Evolutionary conservation across 2,329 filamentous ascomycete genomes (phyloP).

Genomic region (Sporothrix humicola): DNA sequence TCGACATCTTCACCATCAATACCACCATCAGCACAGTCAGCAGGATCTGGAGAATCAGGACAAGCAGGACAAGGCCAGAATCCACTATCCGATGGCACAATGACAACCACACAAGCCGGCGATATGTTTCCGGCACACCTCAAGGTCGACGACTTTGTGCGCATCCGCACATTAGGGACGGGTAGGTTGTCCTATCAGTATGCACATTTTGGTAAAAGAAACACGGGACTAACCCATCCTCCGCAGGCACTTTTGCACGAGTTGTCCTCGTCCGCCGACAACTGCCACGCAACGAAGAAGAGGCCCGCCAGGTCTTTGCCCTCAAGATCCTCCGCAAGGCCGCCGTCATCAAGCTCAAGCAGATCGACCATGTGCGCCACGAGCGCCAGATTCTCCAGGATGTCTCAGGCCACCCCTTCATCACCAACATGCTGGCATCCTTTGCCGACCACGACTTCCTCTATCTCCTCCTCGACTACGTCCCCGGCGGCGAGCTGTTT

Average conservation of each 20-base stretch:
- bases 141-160: slow-evolving; percentile 66
- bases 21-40: not conserved
- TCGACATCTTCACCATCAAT: slow-evolving; percentile 16
- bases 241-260: slow-evolving; percentile 75
- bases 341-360: slow-evolving; percentile 80
- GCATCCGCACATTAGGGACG: slow-evolving; percentile 77
- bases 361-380: slow-evolving; percentile 84
- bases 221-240: not conserved
- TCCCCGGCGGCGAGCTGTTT: slow-evolving; percentile 83
- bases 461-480: slow-evolving; percentile 84
- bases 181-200: slow-evolving; percentile 52
- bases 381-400: slow-evolving; percentile 79
- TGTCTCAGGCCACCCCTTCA: slow-evolving; percentile 81
- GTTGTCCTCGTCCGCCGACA: slow-evolving; percentile 77
- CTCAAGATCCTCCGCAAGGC: slow-evolving; percentile 79
- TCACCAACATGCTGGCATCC: slow-evolving; percentile 77
- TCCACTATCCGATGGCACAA: slow-evolving; percentile 29
- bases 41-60: not conserved
- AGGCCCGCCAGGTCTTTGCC: slow-evolving; percentile 73
- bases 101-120: not conserved
- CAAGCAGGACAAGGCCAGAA: not conserved
- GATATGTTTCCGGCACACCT: slow-evolving; percentile 39
- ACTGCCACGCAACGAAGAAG: slow-evolving; percentile 53
- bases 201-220: too few species aligned
- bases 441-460: slow-evolving; percentile 80